phyloP scores from a whole-genome alignment of 371 early-diverging fungal genomes.

The Mortierella polycephala region DNA sequence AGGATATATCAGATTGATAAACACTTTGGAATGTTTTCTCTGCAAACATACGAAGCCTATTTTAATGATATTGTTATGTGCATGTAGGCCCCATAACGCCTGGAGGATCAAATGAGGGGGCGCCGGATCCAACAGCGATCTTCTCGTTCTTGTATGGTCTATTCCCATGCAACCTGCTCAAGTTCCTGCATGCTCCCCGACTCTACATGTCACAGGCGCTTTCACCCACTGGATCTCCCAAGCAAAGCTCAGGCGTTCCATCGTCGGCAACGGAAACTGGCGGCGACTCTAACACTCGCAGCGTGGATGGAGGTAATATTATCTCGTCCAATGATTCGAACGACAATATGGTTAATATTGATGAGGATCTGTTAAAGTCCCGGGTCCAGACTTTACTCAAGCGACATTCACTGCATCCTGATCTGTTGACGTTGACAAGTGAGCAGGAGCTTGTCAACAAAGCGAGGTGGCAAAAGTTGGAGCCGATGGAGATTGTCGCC shows the following conservation, averaged over 20 bases:
- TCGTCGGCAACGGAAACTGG: background rate
- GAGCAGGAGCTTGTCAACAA: slow-evolving; percentile 66
- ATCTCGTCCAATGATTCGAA: slow-evolving; percentile 2
- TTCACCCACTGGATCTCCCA: slow-evolving; percentile 33
- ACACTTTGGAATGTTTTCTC: too few species aligned
- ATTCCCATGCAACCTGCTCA: slow-evolving; percentile 71
- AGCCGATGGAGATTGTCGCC: slow-evolving; percentile 74
- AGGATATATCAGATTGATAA: too few species aligned
- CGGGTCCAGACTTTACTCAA: slow-evolving; percentile 60
- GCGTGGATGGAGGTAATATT: slow-evolving; percentile 14
- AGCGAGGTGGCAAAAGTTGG: slow-evolving; percentile 72
- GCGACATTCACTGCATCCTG: slow-evolving; percentile 72
- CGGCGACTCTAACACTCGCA: slow-evolving; percentile 6
- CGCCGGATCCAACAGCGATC: slow-evolving; percentile 61
- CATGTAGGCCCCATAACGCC: slow-evolving; percentile 38
- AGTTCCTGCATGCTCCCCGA: slow-evolving; percentile 66
- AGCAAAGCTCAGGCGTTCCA: slow-evolving; percentile 17
- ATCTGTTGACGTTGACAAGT: slow-evolving; percentile 60
- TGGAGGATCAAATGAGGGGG: slow-evolving; percentile 37
- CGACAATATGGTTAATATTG: slow-evolving; percentile 15
- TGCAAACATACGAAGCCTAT: background rate
- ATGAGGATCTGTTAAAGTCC: slow-evolving; percentile 45
- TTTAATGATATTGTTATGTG: background rate
- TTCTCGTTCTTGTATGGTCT: slow-evolving; percentile 75
- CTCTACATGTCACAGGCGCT: slow-evolving; percentile 56